These are phyloP conservation scores for Candida piceae DNA, from an alignment of 805 yeast species.

Conservation along the genomic window DNA sequence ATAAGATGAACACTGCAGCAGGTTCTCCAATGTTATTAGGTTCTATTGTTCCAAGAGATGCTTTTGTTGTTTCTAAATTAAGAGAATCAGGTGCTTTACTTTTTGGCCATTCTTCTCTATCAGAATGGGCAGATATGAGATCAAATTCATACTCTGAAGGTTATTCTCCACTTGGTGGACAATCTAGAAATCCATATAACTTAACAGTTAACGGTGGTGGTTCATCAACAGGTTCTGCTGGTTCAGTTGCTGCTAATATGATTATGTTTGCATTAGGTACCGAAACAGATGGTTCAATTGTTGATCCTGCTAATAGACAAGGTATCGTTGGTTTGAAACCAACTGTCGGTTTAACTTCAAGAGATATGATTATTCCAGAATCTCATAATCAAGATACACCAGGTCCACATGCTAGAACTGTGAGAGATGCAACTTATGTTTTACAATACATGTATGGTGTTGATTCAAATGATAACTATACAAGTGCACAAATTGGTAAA, in stretches of 20 bases:
- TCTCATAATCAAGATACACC: constrained; percentile 27
- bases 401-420: constrained; percentile 27
- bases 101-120: constrained; percentile 25
- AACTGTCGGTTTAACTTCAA: constrained; percentile 27
- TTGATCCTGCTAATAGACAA: constrained; percentile 25
- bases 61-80: constrained; percentile 21
- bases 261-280: constrained; percentile 26
- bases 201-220: constrained; percentile 26
- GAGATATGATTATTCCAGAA: constrained; percentile 27
- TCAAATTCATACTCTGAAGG: constrained; percentile 25
- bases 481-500: constrained; percentile 24
- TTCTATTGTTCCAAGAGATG: constrained; percentile 28
- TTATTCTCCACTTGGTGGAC: constrained; percentile 27
- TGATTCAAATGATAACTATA: constrained; percentile 22
- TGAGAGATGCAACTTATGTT: constrained; percentile 25
- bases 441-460: constrained; percentile 27
- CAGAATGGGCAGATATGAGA: constrained; percentile 31
- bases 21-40: constrained; percentile 25
- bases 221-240: constrained; percentile 28
- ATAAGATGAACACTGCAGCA: constrained; percentile 22
- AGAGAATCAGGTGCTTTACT: constrained; percentile 28
- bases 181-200: constrained; percentile 25
- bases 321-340: constrained; percentile 27
- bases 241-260: constrained; percentile 26
- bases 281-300: constrained; percentile 28